Base-by-base conservation (phyloP, 2,329 filamentous ascomycete species). In the Colletotrichum camelliae region DNA sequence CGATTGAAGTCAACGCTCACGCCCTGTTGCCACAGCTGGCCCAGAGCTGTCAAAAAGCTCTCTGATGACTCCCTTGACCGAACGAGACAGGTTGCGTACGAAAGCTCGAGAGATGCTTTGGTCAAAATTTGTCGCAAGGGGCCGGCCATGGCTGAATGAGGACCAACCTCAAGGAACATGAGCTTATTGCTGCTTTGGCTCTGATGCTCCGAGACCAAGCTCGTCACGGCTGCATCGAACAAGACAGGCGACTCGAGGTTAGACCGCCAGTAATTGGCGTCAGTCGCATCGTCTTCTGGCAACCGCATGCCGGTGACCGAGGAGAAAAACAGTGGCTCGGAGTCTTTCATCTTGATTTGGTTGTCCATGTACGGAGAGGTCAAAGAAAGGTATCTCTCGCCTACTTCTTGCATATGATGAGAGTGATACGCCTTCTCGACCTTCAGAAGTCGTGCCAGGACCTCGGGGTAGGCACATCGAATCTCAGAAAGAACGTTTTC, bases 231-330 rank as follows among this genome's bases (percentile, higher is more conserved):
- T 12, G 72, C 13, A 24, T 48, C 24, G 1, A 74, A 74, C 1
- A 60, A 24, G 4, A 74, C 71, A 9, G 71, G 60, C 0, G 72
- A 74, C 13, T 43, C 67, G 5, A 74, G 72, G 21, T 74, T 74
- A 0, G 55, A 18, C 1, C 58, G 35, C 71, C 71, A 74, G 31
- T 74, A 74, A 2, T 21, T 37, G 7, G 37, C 48, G 5, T n/a
- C 29, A 2, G 31, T 55, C 7, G 39, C 35, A 0, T 18, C 21
- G 5, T 74, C 77, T 82, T 72, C 62, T 80, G 37, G 5, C 27
- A 21, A 7, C 6, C 43, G 24, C 16, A 79, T 74, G 2, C 80
- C 80, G 3, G 81, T 82, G 2, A 85, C 83, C 7, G 78, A 81
- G 8, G 80, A 74, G 24, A 64, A 33, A 58, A 74, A 70, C 4